Evolutionary conservation across 768 basidiomycete species (phyloP).

Genomic region (Naganishia randhawae): DNA sequence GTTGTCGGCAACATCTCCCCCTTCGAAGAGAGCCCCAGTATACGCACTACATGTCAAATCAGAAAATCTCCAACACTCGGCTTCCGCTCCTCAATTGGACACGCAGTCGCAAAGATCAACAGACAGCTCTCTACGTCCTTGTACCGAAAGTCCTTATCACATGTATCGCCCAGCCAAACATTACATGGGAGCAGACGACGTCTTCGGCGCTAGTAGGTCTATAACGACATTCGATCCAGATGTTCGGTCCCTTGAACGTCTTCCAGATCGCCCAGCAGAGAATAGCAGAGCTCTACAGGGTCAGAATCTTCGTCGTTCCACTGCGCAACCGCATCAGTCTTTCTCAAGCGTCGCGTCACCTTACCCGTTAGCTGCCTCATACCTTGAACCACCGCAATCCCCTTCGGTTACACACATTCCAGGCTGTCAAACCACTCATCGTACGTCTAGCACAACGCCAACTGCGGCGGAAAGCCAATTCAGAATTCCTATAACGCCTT

Average conservation of each 20-base stretch:
- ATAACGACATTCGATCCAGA: constrained; percentile 14
- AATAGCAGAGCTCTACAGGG: too few species aligned
- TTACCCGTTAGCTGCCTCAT: too few species aligned
- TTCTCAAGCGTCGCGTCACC: too few species aligned
- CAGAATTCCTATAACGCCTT: too few species aligned
- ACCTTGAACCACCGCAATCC: too few species aligned
- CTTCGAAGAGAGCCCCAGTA: neutral
- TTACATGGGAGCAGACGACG: too few species aligned
- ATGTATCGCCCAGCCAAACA: neutral
- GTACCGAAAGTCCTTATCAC: neutral
- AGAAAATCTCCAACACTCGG: neutral
- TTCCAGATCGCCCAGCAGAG: neutral
- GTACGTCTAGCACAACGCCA: too few species aligned
- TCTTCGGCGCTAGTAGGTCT: neutral
- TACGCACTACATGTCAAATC: constrained; percentile 5
- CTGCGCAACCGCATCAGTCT: too few species aligned
- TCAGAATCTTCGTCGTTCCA: too few species aligned
- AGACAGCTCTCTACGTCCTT: neutral
- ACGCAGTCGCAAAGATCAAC: neutral
- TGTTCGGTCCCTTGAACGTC: neutral
- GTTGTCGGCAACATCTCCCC: neutral
- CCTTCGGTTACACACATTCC: too few species aligned
- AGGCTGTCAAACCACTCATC: too few species aligned
- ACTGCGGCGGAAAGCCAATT: too few species aligned
- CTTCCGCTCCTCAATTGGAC: neutral